Conservation (phyloP, 257 asterid genomes). For the Solanum gracilifrons region DNA sequence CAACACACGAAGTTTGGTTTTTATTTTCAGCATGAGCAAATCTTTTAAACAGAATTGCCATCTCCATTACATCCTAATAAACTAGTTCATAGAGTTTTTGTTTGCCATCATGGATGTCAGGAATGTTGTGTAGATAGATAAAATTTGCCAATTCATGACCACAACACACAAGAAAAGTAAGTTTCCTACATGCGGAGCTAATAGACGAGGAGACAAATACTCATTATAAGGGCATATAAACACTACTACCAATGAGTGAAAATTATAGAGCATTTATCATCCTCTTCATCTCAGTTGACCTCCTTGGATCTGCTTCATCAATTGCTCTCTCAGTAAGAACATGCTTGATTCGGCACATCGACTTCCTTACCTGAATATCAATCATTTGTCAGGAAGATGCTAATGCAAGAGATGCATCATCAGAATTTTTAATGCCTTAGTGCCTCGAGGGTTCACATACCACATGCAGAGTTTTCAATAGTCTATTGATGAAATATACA, state of each 20-base stretch:
- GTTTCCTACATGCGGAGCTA: background rate
- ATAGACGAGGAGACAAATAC: background rate
- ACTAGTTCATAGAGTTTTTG: background rate
- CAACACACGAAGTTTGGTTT: background rate
- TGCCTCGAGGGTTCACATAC: background rate
- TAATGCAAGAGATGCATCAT: background rate
- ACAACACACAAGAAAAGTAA: background rate
- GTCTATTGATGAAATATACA: background rate
- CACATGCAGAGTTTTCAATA: background rate
- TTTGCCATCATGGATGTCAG: background rate
- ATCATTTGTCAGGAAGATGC: background rate
- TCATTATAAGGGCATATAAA: background rate
- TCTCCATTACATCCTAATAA: background rate
- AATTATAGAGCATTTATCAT: constrained; percentile 63
- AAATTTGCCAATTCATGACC: background rate
- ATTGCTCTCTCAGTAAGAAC: constrained; percentile 95
- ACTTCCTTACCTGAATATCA: constrained; percentile 61
- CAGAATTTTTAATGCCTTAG: background rate
- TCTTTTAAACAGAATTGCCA: background rate
- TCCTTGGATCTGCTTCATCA: constrained; percentile 80
- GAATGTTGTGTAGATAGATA: background rate
- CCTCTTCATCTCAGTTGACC: constrained; percentile 89
- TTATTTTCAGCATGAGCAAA: background rate
- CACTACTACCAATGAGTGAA: background rate
- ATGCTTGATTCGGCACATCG: constrained; percentile 93